A percentile compares a stretch with the other conserved stretches of the same genome.
phyloP scores from a whole-genome alignment of 768 basidiomycete genomes.

The Pleurotus citrinopileatus region DNA sequence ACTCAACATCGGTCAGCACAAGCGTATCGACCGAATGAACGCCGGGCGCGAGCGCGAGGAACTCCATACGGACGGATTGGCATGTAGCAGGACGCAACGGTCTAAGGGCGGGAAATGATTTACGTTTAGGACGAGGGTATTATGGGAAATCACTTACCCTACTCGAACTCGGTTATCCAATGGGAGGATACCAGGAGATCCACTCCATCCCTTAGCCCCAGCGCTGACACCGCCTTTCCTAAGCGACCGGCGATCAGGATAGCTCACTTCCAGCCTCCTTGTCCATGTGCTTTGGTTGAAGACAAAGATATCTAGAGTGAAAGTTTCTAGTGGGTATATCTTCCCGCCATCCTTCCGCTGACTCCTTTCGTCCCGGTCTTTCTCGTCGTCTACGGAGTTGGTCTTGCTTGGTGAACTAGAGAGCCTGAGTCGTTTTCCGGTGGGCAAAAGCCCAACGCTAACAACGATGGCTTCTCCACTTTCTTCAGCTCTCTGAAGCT shows the following conservation, averaged over 20 bases:
- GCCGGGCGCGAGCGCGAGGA: constrained; percentile 76
- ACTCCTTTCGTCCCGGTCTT: constrained; percentile 17
- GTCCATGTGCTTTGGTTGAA: constrained; percentile 79
- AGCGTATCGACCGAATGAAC: constrained; percentile 74
- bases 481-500: constrained; percentile 26
- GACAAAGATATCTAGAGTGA: constrained; percentile 84
- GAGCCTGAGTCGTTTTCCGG: neutral
- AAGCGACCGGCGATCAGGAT: constrained; percentile 52
- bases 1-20: constrained; percentile 72
- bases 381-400: neutral
- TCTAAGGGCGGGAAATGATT: constrained; percentile 30
- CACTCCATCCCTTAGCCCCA: constrained; percentile 31
- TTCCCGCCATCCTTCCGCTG: constrained; percentile 29
- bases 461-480: constrained; percentile 64
- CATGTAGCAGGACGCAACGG: constrained; percentile 80
- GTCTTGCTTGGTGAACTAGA: neutral
- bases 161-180: constrained; percentile 77
- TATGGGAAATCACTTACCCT: constrained; percentile 51
- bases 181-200: constrained; percentile 61
- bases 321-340: constrained; percentile 72
- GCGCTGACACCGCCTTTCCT: constrained; percentile 30
- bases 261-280: constrained; percentile 73
- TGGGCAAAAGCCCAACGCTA: constrained; percentile 56
- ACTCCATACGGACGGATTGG: constrained; percentile 85
- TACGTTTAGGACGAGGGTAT: neutral